Evolutionary conservation across 306 rosid species (phyloP), one percentile per base, ranked within the genome.

Genomic region (Malus sieversii): DNA sequence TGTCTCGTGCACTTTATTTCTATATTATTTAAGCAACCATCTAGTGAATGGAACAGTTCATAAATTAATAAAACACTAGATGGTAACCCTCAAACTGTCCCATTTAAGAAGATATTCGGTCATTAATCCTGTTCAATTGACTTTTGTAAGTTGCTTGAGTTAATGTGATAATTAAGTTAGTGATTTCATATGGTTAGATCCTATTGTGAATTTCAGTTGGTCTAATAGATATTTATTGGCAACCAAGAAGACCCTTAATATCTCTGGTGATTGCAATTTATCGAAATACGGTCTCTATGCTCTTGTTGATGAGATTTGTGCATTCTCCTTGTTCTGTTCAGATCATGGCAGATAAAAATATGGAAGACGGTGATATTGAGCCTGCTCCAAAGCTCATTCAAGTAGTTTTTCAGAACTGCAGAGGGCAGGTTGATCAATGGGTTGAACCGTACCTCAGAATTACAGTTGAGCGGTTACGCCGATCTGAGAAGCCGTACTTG

Each of bases 311-410:
- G 61, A 53, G 23, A 29, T 18, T 60, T 35, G 2, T 61, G 13
- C 15, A 23, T 29, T 33, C 44, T 15, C 40, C 30, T 70, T 3
- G 32, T 58, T 60, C 29, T 42, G 68, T 80, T 62, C 88, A 94
- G 98, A 73, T 91, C 74, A 82, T 94, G 96, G 71, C 86, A 1
- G 98, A 94, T 75, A 86, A 79, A 83, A 91, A 90, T 82, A 68
- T 91, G 93, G 98, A 94, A 78, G 98, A 94, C 78, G 80, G 73
- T n/a, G 98, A 94, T 83, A 90, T 94, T 76, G 96, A 90, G 84
- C 94, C 98, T 30, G 94, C 98, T 63, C 98, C 98, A 20, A 94
- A 94, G 87, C 96, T 94, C 84, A 85, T 94, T 76, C 97, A 91
- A 88, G 98, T 94, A 58, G 82, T 94, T 82, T 91, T 94, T 76